phyloP scores from a whole-genome alignment of 225 moss, liverwort and hornwort species.

The Straminergon stramineum region DNA sequence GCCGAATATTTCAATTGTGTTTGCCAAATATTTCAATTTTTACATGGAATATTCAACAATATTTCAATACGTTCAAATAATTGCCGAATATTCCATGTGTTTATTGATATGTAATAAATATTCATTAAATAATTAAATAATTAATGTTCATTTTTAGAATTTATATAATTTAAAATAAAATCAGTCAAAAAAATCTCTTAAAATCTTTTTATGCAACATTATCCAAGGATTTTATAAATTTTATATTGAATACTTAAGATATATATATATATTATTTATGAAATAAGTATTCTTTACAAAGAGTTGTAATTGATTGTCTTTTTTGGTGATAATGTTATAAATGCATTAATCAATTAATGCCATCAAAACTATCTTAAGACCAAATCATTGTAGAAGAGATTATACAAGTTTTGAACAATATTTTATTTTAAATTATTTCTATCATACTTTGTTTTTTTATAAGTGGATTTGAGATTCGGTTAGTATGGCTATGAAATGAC shows the following conservation, averaged over 20 bases:
- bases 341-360: not conserved
- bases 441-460: too few relatives aligned
- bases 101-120: not conserved
- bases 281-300: not conserved
- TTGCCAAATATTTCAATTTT: not conserved
- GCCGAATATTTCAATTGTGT: not conserved
- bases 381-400: not conserved
- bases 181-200: rapidly evolving
- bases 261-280: too few relatives aligned
- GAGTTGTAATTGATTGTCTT: not conserved
- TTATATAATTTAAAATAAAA: not conserved
- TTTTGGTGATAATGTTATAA: not conserved
- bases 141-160: rapidly evolving
- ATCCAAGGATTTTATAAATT: not conserved
- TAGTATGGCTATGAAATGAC: not conserved
- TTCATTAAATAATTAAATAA: too few relatives aligned
- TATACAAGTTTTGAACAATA: not conserved
- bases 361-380: not conserved
- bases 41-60: too few relatives aligned
- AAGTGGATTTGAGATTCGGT: not conserved
- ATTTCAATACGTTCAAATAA: not conserved
- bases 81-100: not conserved
- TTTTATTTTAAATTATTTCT: not conserved
- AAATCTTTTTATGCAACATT: rapidly evolving
- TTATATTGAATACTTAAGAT: not conserved